Evolutionary conservation across 169 alveolate genomes (phyloP), one percentile per base, ranked within the genome.

Genomic region (Cystoisospora suis): DNA sequence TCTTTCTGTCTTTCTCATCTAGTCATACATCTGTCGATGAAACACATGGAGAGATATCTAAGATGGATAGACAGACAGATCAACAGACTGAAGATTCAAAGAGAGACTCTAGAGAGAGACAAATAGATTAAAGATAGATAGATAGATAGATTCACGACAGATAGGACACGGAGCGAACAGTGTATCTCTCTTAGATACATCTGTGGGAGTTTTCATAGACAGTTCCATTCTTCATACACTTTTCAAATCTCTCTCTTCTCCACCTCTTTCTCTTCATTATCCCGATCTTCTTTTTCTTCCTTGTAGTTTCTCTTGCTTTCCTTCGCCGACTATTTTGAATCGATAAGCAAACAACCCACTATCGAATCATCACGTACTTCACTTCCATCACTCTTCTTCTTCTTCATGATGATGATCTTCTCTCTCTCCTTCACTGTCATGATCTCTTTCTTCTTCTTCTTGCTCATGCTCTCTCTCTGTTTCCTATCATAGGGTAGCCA

Each of bases 401-500:
- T 53, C 65, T 53, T 53, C 65, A 12, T 53, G 29, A 12, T 15
- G 12, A 15, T 53, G 65, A 15, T 23, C 23, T 53, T 23, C 65
- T 53, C 65, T 53, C 23, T 53, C 23, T 53, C 65, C 65, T 23
- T 53, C 65, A 12, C 65, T 53, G 29, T 53, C 23, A 15, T 6
- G 15, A 15, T 23, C 77, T 61, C 77, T n/a, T 38, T 6, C 34
- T 20, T 32, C 29, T 27, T 17, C 45, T 32, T 2, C 72, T 2
- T 2, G 3, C 45, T 34, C 45, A 20, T 29, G 32, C 44, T 3
- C 56, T 72, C 45, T 36, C 83, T 27, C 38, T 36, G 3, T 32
- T 36, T 9, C 20, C 15, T 61, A 61, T 20, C 44, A 90, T 27
- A 90, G 59, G 27, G 7, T 46, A 5, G 89, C 90, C n/a, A 83